Conservation (phyloP, 2,329 filamentous ascomycete genomes). For the Aulographum hederae region DNA sequence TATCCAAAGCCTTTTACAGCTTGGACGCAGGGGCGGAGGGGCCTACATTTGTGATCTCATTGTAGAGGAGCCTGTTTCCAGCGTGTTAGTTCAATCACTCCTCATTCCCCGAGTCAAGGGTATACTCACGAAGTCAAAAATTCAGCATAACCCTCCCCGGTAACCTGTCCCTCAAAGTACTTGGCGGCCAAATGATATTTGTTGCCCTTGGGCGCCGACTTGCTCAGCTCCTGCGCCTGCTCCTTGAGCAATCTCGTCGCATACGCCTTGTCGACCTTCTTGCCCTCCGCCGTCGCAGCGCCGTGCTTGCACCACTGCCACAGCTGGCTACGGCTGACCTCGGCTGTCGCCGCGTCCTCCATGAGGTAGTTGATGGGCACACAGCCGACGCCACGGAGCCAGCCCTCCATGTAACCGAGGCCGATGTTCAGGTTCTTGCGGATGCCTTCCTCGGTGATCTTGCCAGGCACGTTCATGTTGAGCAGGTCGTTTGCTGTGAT, state of each 20-base stretch:
- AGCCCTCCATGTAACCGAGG: constrained; percentile 95
- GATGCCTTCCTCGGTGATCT: constrained; percentile 85
- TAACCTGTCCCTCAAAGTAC: constrained; percentile 86
- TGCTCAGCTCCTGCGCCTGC: constrained; percentile 55
- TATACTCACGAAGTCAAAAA: constrained; percentile 65
- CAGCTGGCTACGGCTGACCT: constrained; percentile 84
- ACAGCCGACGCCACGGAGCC: constrained; percentile 86
- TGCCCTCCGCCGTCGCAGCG: constrained; percentile 66
- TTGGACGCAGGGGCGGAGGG: constrained; percentile 36
- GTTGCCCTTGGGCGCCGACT: constrained; percentile 68
- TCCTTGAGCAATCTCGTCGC: constrained; percentile 74
- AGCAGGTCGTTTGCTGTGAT: constrained; percentile 79
- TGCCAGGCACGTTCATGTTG: constrained; percentile 94
- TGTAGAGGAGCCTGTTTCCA: constrained; percentile 54
- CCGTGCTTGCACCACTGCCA: constrained; percentile 84
- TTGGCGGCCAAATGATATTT: constrained; percentile 81
- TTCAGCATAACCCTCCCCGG: constrained; percentile 93
- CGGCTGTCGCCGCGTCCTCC: constrained; percentile 95
- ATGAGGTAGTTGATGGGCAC: constrained; percentile 97
- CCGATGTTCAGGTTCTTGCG: constrained; percentile 96
- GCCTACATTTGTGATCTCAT: constrained; percentile 66
- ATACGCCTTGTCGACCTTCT: constrained; percentile 84
- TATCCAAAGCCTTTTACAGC: too few species aligned
- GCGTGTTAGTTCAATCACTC: constrained; percentile 9
- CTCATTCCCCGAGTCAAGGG: constrained; percentile 5